Conservation (phyloP, 768 basidiomycete genomes). For the Mycena indigotica region DNA sequence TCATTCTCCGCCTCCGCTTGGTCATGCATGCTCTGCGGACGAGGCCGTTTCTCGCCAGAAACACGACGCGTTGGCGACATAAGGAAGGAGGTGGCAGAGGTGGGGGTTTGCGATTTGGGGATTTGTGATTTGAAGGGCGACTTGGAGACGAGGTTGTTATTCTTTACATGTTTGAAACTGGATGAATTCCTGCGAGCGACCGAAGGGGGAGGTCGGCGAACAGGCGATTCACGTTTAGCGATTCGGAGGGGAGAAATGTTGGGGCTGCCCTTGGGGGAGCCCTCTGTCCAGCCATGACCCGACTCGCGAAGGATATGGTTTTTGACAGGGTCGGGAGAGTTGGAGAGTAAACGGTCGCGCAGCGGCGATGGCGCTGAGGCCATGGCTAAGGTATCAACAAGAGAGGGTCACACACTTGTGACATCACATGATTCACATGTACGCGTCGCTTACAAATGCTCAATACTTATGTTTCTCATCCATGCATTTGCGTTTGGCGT, state of each 20-base stretch:
- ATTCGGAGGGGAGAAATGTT: conserved; percentile 73
- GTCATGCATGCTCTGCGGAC: conserved; percentile 70
- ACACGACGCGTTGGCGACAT: conserved; percentile 47
- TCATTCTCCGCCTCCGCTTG: conserved; percentile 71
- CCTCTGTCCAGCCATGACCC: conserved; percentile 60
- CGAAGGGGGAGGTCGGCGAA: conserved; percentile 44
- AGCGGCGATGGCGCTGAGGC: conserved; percentile 49
- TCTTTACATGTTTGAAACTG: conserved; percentile 77
- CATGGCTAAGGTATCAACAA: not conserved
- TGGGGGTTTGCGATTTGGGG: conserved; percentile 50
- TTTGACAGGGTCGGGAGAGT: conserved; percentile 65
- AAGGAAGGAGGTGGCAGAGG: conserved; percentile 32
- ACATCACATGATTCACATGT: not conserved
- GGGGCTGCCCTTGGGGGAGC: conserved; percentile 36
- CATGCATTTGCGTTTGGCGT: too few relatives aligned
- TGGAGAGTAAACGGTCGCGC: conserved; percentile 62
- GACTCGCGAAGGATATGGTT: conserved; percentile 65
- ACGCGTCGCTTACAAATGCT: not conserved
- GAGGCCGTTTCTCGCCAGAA: conserved; percentile 78
- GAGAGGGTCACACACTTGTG: too few relatives aligned
- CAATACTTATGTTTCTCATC: too few relatives aligned
- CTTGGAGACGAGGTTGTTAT: conserved; percentile 79
- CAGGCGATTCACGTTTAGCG: conserved; percentile 64
- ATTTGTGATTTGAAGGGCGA: conserved; percentile 81
- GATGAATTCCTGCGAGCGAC: conserved; percentile 73